Base-by-base conservation (phyloP, 371 early-diverging fungal genomes). In the Entomophthora muscae region DNA sequence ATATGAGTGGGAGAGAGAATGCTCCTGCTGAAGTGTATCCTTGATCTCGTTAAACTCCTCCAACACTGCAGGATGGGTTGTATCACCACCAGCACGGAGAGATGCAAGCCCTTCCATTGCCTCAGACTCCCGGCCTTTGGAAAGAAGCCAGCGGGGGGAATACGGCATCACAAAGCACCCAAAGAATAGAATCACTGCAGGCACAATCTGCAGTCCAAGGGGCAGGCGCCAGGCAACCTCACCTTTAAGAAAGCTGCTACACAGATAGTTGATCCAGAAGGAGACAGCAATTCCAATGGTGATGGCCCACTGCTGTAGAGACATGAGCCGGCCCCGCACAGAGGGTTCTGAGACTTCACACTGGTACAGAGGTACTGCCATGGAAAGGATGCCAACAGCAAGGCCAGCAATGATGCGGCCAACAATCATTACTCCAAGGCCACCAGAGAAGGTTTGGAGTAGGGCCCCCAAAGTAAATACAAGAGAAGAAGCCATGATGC, bases 141-240 rank as follows among this genome's bases (percentile, higher is more conserved):
- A 80, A 42, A 83, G 77, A 61, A 95, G 72, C 91, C 92, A 95
- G 71, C 94, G 88, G 32, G 95, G 94, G 2, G 93, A 91, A 71
- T 69, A 81, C n/a, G 94, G 95, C 76, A 91, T 83, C 70, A 89
- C 76, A 23, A 80, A 31, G 70, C 85, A 85, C 64, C 85, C 75
- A 30, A 77, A 1, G 24, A 83, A 27, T 32, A 64, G 22, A 33
- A 90, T 68, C 10, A 78, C 32, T 27, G 83, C 85, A 53, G 89
- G 86, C 30, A 81, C 78, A 23, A 85, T 68, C 70, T 95, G 94
- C 51, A 91, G 63, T 53, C 83, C 86, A 32, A 91, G 75, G 3
- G 91, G 86, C n/a, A 86, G 65, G 24, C 91, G 80, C 90, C 89
- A 93, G 57, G 71, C 72, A 2, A 53, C 30, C 30, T 72, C 51